Base-by-base conservation (phyloP, 73 alveolate species). In the Blepharisma japonicum region DNA sequence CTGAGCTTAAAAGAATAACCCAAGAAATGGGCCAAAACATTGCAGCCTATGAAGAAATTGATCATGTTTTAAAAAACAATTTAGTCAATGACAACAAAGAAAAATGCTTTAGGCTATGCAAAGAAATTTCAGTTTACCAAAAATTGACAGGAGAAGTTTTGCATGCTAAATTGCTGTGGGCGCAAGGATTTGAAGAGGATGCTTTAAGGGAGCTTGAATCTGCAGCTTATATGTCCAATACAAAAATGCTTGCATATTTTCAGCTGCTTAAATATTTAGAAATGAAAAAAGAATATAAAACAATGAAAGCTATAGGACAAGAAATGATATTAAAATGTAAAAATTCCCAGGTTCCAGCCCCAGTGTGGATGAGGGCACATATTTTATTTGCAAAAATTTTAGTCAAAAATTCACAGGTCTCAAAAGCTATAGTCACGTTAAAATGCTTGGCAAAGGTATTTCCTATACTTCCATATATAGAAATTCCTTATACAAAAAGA, bases 321-420 rank as follows among this genome's bases (percentile, higher is more conserved):
- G 67, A 53, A 53, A 53, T 14, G 67, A 39, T 61, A 11, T 8
- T 25, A 20, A 61, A 61, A 25, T 61, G 74, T 25, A 61, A 61
- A 61, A 61, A 61, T 39, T 25, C 38, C 14, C 74, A 61, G 5
- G 74, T 61, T 48, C 74, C 74, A 20, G 74, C 74, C 50, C 39
- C 14, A 14, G 74, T 61, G 18, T 61, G 74, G 48, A 39, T 61
- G 14, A 61, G 47, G 47, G 74, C 46, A 25, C 14, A 61, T 61
- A 8, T 18, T 9, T 61, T 61, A 61, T 61, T 14, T 25, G 74
- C 74, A 14, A 61, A 61, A 61, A 61, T 61, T 14, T 9, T 61
- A 9, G 74, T 61, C 11, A 61, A 61, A 61, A 61, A 61, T 25
- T 8, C 14, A 2, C 14, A 61, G 5, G 47, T 39, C 14, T n/a